A percentile compares a stretch with the other conserved stretches of the same genome.
Evolutionary conservation across 306 rosid genomes (phyloP).

Genomic region (Prunus armeniaca): DNA sequence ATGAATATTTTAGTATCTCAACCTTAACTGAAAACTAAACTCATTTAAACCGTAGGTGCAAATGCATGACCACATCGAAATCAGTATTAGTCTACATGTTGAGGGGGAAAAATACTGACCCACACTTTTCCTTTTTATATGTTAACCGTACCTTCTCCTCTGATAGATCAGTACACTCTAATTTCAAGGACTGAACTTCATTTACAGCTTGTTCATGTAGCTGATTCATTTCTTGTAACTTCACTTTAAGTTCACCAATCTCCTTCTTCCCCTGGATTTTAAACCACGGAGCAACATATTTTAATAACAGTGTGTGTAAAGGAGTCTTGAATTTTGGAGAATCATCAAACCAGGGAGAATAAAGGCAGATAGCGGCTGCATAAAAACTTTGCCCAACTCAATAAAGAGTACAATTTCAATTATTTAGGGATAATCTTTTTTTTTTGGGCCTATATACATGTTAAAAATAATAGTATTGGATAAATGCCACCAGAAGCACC

Average conservation of each 20-base stretch:
- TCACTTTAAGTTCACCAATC: constrained; percentile 33
- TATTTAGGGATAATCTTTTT: neutral
- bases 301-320: neutral
- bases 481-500: neutral
- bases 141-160: constrained; percentile 45
- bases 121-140: neutral
- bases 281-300: neutral
- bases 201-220: constrained; percentile 35
- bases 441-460: neutral
- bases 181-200: constrained; percentile 49
- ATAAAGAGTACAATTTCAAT: too few species aligned
- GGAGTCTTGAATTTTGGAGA: neutral
- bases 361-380: neutral
- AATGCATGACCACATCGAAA: neutral
- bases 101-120: neutral
- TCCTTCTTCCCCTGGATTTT: constrained; percentile 42
- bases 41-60: neutral
- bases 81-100: neutral
- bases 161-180: constrained; percentile 30
- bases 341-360: neutral
- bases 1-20: constrained; percentile 6
- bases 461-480: neutral
- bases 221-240: constrained; percentile 42
- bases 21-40: constrained; percentile 6
- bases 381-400: neutral